These are phyloP conservation scores for Plenodomus biglobosus DNA, from an alignment of 2,329 filamentous ascomycete genomes.

Conservation along the genomic window DNA sequence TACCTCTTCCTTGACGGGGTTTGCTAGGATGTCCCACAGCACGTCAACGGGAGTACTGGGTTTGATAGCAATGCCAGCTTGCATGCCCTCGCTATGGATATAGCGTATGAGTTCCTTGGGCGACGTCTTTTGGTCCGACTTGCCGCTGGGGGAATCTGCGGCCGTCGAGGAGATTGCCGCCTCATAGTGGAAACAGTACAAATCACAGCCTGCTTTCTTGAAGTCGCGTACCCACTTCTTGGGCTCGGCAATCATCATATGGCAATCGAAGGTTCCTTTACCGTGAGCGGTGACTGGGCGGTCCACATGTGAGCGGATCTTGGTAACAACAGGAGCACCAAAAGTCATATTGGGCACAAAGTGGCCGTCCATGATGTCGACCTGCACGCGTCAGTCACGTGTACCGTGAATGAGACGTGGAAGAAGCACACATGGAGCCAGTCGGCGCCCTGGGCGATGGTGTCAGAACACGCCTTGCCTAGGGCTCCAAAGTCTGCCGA, in stretches of 20 bases:
- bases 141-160: constrained; percentile 74
- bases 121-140: constrained; percentile 70
- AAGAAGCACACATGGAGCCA: constrained; percentile 43
- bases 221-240: constrained; percentile 99
- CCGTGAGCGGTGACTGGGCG: constrained; percentile 68
- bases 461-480: constrained; percentile 80
- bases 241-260: constrained; percentile 99
- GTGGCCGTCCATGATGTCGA: constrained; percentile 98
- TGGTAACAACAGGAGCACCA: constrained; percentile 90
- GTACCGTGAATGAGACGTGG: constrained; percentile 1
- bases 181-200: constrained; percentile 99
- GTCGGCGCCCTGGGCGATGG: constrained; percentile 79
- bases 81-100: constrained; percentile 84
- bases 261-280: constrained; percentile 95
- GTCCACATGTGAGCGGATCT: constrained; percentile 84
- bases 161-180: constrained; percentile 82
- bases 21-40: constrained; percentile 85
- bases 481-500: constrained; percentile 93
- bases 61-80: constrained; percentile 94
- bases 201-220: constrained; percentile 87
- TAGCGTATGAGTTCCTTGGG: constrained; percentile 85
- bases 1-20: constrained; percentile 68
- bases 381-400: constrained; percentile 71
- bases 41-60: constrained; percentile 89
- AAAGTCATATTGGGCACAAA: constrained; percentile 99